Conservation (phyloP, 345 rosid species). For the Linum lewisii region DNA sequence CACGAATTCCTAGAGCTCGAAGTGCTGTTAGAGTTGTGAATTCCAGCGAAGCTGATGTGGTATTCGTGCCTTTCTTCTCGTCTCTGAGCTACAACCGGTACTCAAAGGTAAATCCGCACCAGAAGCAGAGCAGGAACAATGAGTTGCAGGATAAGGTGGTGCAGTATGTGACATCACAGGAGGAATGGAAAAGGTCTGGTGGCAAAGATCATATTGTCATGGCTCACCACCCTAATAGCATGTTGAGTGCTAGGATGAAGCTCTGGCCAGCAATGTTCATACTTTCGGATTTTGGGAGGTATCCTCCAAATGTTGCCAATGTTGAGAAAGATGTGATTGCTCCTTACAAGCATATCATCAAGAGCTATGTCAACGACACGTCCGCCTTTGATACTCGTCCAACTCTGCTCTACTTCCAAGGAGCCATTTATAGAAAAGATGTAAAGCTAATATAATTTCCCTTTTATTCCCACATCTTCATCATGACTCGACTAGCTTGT, state of each 20-base stretch:
- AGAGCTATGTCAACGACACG: conserved; percentile 45
- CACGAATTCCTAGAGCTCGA: conserved; percentile 32
- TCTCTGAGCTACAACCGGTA: conserved; percentile 69
- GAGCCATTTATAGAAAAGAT: conserved; percentile 93
- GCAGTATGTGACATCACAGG: conserved; percentile 37
- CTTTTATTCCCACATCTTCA: not conserved
- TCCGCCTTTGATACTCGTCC: conserved; percentile 63
- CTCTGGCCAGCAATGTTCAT: conserved; percentile 76
- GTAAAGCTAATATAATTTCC: conserved; percentile 43
- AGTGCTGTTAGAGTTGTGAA: conserved; percentile 65
- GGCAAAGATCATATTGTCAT: conserved; percentile 68
- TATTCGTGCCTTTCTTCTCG: conserved; percentile 86
- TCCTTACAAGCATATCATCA: conserved; percentile 80
- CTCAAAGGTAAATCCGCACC: conserved; percentile 52
- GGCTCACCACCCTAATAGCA: conserved; percentile 97
- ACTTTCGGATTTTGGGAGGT: conserved; percentile 87
- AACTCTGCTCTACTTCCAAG: conserved; percentile 82
- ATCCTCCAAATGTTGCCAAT: conserved; percentile 70
- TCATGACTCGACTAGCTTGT: not conserved
- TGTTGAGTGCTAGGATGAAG: conserved; percentile 66
- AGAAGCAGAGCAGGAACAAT: conserved; percentile 52
- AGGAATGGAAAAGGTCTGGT: conserved; percentile 72
- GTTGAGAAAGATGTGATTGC: conserved; percentile 84
- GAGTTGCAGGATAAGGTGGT: conserved; percentile 64
- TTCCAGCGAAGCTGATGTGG: conserved; percentile 73